These are phyloP conservation scores for Stephania japonica DNA, from an alignment of 164 flowering plant genomes.

Conservation along the genomic window DNA sequence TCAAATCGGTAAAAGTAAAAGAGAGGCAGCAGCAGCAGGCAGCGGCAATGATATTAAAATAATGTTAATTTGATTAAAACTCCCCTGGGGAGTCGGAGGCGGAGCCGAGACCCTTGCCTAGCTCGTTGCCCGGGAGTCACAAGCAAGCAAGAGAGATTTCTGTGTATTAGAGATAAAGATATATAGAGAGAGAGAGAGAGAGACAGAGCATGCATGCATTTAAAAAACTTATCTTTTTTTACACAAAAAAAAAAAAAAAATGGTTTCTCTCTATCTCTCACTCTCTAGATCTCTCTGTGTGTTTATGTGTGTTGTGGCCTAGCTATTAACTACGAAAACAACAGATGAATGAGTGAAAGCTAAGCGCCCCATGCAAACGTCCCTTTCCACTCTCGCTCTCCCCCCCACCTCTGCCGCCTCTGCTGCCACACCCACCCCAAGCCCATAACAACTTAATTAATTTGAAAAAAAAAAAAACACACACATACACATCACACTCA, in stretches of 20 bases:
- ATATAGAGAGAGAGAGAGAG: neutral
- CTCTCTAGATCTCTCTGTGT: no score
- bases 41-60: neutral
- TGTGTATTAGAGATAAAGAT: no score
- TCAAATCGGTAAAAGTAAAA: slow-evolving; percentile 40
- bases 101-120: slow-evolving; percentile 8
- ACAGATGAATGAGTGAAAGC: slow-evolving; percentile 54
- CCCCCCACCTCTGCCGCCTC: slow-evolving; percentile 59
- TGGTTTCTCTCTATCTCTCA: no score
- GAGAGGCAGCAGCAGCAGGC: no score
- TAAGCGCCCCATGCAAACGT: slow-evolving; percentile 57
- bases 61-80: slow-evolving; percentile 2
- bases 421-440: slow-evolving; percentile 38
- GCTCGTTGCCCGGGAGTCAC: slow-evolving; percentile 32
- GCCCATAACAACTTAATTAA: neutral
- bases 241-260: slow-evolving; percentile 17
- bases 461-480: neutral
- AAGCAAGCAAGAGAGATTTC: slow-evolving; percentile 10
- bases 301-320: neutral
- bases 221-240: slow-evolving; percentile 31
- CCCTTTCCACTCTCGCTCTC: slow-evolving; percentile 49
- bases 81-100: slow-evolving; percentile 32
- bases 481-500: slow-evolving; percentile 3
- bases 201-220: slow-evolving; percentile 6
- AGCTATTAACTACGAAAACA: slow-evolving; percentile 48